A percentile compares a stretch with the other conserved stretches of the same genome.
These are phyloP conservation scores for Coemansia sp. DNA, from an alignment of 192 early-diverging fungal species.

Conservation along the genomic window DNA sequence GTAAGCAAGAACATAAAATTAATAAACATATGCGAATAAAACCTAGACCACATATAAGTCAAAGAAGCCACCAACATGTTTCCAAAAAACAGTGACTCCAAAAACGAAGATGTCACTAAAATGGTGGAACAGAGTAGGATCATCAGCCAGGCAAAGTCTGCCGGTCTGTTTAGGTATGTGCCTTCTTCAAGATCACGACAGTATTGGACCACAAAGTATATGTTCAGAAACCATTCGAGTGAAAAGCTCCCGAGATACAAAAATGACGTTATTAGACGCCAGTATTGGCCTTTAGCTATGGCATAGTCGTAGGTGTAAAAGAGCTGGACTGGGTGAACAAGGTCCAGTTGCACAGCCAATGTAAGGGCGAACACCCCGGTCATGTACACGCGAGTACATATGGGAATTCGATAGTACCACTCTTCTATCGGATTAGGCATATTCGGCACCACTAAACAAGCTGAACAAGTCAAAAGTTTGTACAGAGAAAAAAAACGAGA, in stretches of 20 bases:
- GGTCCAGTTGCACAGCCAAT: slow-evolving; percentile 84
- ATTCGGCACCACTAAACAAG: neutral
- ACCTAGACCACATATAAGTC: slow-evolving; percentile 96
- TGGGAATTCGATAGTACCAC: slow-evolving; percentile 89
- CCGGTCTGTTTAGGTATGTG: slow-evolving; percentile 83
- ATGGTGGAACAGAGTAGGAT: slow-evolving; percentile 61
- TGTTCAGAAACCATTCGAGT: slow-evolving; percentile 90
- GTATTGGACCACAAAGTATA: slow-evolving; percentile 88
- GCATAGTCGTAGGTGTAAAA: slow-evolving; percentile 78
- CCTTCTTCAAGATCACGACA: slow-evolving; percentile 93
- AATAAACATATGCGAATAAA: slow-evolving; percentile 86
- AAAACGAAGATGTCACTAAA: slow-evolving; percentile 54
- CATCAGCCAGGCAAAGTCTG: slow-evolving; percentile 93
- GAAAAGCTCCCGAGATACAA: slow-evolving; percentile 91
- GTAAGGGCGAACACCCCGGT: slow-evolving; percentile 77
- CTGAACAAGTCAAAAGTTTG: neutral
- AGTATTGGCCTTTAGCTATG: slow-evolving; percentile 77
- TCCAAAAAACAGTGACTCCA: slow-evolving; percentile 76
- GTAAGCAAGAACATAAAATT: slow-evolving; percentile 91
- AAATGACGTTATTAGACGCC: slow-evolving; percentile 91
- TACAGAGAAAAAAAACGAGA: neutral
- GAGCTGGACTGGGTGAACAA: slow-evolving; percentile 77
- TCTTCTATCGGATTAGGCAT: slow-evolving; percentile 72
- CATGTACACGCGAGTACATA: slow-evolving; percentile 83
- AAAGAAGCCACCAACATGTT: slow-evolving; percentile 81